Percentiles rank a stretch among this genome's conserved stretches.
These are phyloP conservation scores for Cyclostephanos tholiformis DNA, from an alignment of 108 stramenopile genomes.

Conservation along the genomic window DNA sequence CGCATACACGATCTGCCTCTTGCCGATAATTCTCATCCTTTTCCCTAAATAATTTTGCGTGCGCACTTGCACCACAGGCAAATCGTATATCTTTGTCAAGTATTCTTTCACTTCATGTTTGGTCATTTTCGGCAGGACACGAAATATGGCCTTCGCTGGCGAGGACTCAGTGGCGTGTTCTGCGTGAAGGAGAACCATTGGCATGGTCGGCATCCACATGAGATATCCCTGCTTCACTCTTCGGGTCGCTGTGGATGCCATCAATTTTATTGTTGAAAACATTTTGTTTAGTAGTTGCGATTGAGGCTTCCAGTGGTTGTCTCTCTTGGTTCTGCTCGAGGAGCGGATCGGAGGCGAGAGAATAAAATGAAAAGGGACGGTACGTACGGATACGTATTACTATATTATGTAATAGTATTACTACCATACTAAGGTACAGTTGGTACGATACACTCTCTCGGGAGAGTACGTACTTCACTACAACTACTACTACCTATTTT, in stretches of 20 bases:
- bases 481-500: too few species aligned
- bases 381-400: too few species aligned
- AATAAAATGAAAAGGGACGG: too few species aligned
- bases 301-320: too few species aligned
- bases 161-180: conserved; percentile 61
- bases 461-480: too few species aligned
- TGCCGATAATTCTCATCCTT: conserved; percentile 71
- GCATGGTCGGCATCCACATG: conserved; percentile 88
- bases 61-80: conserved; percentile 87
- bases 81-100: conserved; percentile 88
- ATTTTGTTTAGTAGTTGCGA: conserved; percentile 3
- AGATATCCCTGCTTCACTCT: conserved; percentile 29
- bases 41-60: conserved; percentile 86
- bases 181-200: conserved; percentile 76
- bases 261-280: conserved; percentile 11
- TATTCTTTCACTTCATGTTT: conserved; percentile 96
- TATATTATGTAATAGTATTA: too few species aligned
- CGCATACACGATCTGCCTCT: conserved; percentile 59
- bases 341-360: too few species aligned
- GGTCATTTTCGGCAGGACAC: conserved; percentile 89
- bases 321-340: neutral
- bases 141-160: conserved; percentile 80
- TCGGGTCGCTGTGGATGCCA: conserved; percentile 9
- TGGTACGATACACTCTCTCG: too few species aligned
- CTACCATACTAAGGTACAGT: too few species aligned